Evolutionary conservation across 2,329 filamentous ascomycete species (phyloP), one percentile per base, ranked within the genome.

Genomic region (Sporothrix phasma): DNA sequence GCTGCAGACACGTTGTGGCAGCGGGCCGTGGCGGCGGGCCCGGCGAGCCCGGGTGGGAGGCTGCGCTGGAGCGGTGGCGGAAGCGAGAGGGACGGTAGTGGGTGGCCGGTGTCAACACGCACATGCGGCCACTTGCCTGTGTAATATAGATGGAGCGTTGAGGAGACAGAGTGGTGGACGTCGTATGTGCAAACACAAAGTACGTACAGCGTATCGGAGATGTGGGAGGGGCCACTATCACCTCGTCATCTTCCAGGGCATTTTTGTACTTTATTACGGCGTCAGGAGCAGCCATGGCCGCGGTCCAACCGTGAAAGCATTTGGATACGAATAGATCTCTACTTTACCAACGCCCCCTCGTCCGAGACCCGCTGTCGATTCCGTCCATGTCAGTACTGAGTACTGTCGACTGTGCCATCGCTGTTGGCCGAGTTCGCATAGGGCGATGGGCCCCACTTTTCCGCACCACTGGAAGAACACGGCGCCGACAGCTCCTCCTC

Each of bases 1-100:
- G 29, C 81, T 97, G 3, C 82, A 81, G 46, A 88, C 92, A 71
- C 81, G 91, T 69, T 97, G 94, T 73, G 83, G 66, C 4, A 49
- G 51, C 19, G 26, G 58, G 62, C 46, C 15, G 56, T 63, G 13
- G 53, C 81, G 56, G 76, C 79, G 45, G 79, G 78, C 1, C 76
- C 79, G 47, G 78, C 49, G 79, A 78, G 2, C 76, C 79, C 53
- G 80, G 78, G 17, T 90, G 87, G 81, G 86, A 92, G 71, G 79
- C 82, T 65, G 87, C 85, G 1, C 72, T 90, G 54, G 80, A 83
- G 67, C 75, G 74, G 43, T 92, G 89, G 89, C 47, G 62, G 53
- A 29, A 47, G 51, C 64, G 58, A 15, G 61, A 58, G 49, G n/a
- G 54, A 13, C 61, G 61, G 46, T 60, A 46, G 31, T 6, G 45